A percentile compares a stretch with the other conserved stretches of the same genome.
Evolutionary conservation across 1,139 yeast genomes (phyloP).

Genomic region (Zygosaccharomyces sapae): DNA sequence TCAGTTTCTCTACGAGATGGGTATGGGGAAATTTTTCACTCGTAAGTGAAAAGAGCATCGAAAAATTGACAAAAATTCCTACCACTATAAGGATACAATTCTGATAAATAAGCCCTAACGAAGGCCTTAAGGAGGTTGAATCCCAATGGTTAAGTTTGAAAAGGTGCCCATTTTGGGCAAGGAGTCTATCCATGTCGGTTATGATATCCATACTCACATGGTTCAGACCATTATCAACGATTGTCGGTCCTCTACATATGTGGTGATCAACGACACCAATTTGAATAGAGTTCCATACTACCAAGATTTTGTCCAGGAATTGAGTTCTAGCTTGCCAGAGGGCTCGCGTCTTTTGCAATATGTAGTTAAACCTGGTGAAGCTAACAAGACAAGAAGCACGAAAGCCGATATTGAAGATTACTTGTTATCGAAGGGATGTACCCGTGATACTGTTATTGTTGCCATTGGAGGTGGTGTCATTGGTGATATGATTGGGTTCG

Average conservation of each 20-base stretch:
- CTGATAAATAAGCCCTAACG: neutral
- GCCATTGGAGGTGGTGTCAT: constrained; percentile 99
- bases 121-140: neutral
- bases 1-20: neutral
- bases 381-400: constrained; percentile 79
- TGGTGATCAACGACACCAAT: constrained; percentile 81
- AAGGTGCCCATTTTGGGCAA: constrained; percentile 73
- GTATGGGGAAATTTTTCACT: neutral
- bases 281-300: constrained; percentile 66
- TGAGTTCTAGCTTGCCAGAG: constrained; percentile 42
- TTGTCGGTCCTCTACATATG: constrained; percentile 84
- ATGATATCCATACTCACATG: constrained; percentile 71
- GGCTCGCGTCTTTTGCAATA: constrained; percentile 65
- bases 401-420: constrained; percentile 93
- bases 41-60: neutral
- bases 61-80: neutral
- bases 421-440: constrained; percentile 79
- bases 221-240: constrained; percentile 60
- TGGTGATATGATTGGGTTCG: constrained; percentile 98
- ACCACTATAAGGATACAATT: neutral
- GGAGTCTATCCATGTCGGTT: constrained; percentile 88
- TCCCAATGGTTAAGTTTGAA: constrained; percentile 23
- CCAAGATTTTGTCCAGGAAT: constrained; percentile 38
- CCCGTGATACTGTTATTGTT: constrained; percentile 88
- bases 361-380: constrained; percentile 88